Percentiles rank a stretch among this genome's conserved stretches.
These are phyloP conservation scores for Sclerospora graminicola DNA, from an alignment of 352 stramenopile genomes.

Conservation along the genomic window DNA sequence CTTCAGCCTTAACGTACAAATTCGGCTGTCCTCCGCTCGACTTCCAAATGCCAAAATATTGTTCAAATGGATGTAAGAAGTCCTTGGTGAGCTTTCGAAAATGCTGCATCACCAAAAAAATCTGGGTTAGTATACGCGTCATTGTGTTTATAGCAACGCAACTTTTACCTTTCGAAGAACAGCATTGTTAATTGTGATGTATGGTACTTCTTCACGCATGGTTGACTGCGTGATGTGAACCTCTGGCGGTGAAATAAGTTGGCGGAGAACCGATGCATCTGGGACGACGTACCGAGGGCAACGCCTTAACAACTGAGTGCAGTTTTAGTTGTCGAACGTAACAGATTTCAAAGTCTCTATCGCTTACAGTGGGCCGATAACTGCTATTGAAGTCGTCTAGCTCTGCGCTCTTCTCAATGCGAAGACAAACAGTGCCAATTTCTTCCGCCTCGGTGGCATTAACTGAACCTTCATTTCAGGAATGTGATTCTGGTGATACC, in stretches of 20 bases:
- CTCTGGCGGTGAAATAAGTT: constrained; percentile 49
- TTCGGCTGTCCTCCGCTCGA: constrained; percentile 40
- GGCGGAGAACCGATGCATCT: constrained; percentile 48
- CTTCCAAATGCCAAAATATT: constrained; percentile 82
- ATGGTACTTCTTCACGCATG: constrained; percentile 52
- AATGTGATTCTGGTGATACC: neutral
- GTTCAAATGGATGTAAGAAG: constrained; percentile 83
- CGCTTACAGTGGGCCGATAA: constrained; percentile 27
- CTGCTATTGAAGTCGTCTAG: constrained; percentile 30
- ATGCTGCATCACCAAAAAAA: constrained; percentile 35
- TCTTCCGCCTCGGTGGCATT: constrained; percentile 16
- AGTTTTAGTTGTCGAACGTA: constrained; percentile 3
- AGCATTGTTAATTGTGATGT: constrained; percentile 77
- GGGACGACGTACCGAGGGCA: constrained; percentile 43
- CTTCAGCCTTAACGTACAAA: constrained; percentile 53
- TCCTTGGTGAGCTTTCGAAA: constrained; percentile 77
- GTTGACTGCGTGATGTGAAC: constrained; percentile 34
- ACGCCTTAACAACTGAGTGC: constrained; percentile 40
- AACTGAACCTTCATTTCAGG: neutral
- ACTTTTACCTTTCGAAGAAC: constrained; percentile 55
- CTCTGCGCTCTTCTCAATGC: constrained; percentile 46
- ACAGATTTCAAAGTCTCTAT: neutral
- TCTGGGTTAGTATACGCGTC: neutral
- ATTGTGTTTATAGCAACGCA: neutral
- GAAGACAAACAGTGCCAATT: constrained; percentile 30